phyloP scores from a whole-genome alignment of 1,284 basidiomycete species.

The Hemileia vastatrix region DNA sequence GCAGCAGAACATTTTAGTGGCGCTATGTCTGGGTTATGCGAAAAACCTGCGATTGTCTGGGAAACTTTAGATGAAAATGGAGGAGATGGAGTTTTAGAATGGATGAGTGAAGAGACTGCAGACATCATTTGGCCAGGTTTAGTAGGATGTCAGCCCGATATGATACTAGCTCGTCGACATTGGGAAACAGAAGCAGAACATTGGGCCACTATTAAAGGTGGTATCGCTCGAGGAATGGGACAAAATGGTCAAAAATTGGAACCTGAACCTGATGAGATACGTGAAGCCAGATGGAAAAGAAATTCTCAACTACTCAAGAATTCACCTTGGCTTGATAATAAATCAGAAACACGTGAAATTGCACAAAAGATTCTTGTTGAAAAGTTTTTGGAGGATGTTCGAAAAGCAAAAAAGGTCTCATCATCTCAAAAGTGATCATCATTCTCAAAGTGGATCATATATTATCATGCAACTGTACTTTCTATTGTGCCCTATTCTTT shows the following conservation, averaged over 20 bases:
- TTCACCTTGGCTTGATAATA: too few species aligned
- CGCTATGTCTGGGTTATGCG: too few species aligned
- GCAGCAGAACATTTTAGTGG: too few species aligned
- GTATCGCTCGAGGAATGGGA: slow-evolving; percentile 5
- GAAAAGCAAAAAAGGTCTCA: too few species aligned
- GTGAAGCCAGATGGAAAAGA: background rate
- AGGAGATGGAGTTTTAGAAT: slow-evolving; percentile 1
- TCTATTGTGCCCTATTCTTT: too few species aligned
- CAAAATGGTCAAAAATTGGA: slow-evolving; percentile 4
- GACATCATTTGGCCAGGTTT: slow-evolving; percentile 17
- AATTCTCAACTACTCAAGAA: background rate
- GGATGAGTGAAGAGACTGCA: slow-evolving; percentile 20
- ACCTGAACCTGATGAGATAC: background rate
- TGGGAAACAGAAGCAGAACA: slow-evolving; percentile 12
- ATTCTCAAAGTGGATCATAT: too few species aligned
- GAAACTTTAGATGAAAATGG: background rate
- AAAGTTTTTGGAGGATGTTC: slow-evolving; percentile 16
- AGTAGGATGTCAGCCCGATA: background rate
- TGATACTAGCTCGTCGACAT: background rate
- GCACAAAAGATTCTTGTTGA: slow-evolving; percentile 14
- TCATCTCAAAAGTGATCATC: too few species aligned
- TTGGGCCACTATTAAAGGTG: background rate
- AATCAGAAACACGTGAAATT: background rate
- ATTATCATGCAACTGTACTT: too few species aligned
- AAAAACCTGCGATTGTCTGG: slow-evolving; percentile 10